These are phyloP conservation scores for Daldinia grandis DNA, from an alignment of 495 filamentous ascomycete genomes.

Conservation along the genomic window DNA sequence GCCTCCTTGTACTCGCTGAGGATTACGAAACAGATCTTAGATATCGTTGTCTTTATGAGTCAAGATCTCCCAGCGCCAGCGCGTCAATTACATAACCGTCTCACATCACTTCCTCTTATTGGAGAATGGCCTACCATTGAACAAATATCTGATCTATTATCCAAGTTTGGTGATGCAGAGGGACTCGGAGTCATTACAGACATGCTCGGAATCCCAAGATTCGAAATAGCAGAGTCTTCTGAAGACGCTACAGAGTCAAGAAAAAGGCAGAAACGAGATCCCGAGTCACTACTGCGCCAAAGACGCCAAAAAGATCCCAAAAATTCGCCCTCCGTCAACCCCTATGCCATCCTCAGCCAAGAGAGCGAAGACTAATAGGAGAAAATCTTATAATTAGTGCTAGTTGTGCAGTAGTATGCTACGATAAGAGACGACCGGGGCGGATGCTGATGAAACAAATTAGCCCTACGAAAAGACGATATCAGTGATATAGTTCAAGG, in stretches of 20 bases:
- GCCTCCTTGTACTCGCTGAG: conserved; percentile 72
- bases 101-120: conserved; percentile 35
- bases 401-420: not conserved
- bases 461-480: not conserved
- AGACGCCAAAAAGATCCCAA: conserved; percentile 10
- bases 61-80: conserved; percentile 20
- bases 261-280: conserved; percentile 18
- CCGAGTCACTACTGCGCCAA: conserved; percentile 3
- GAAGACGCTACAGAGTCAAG: not conserved
- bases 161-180: conserved; percentile 13
- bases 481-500: not conserved
- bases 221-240: not conserved
- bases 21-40: conserved; percentile 66
- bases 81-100: conserved; percentile 25
- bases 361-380: conserved; percentile 22
- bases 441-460: not conserved
- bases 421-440: not conserved
- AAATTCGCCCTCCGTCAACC: conserved; percentile 30
- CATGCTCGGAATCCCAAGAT: conserved; percentile 31
- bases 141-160: conserved; percentile 19
- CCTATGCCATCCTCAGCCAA: conserved; percentile 35
- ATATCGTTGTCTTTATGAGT: conserved; percentile 38
- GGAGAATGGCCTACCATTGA: conserved; percentile 43
- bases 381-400: not conserved
- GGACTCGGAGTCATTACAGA: conserved; percentile 22